Percentiles rank a stretch among this genome's conserved stretches.
phyloP scores from a whole-genome alignment of 371 early-diverging fungal genomes.

The Coemansia sp. region DNA sequence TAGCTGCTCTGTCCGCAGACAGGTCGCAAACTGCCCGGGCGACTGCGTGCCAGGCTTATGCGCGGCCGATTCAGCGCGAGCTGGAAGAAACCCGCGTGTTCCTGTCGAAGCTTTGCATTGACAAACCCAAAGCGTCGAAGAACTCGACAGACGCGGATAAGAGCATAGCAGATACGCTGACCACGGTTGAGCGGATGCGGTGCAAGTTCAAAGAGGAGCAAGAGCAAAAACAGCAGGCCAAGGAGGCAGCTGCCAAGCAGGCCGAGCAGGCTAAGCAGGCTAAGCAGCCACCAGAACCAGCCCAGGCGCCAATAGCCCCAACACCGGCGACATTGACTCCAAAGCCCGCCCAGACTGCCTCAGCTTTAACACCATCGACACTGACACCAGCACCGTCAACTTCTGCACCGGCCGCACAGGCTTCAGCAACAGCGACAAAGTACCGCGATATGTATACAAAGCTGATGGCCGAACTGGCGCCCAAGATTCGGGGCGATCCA shows the following conservation, averaged over 20 bases:
- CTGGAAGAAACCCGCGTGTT: constrained; percentile 27
- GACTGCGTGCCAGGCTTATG: constrained; percentile 21
- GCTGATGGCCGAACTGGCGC: constrained; percentile 33
- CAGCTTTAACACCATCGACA: too few relatives aligned
- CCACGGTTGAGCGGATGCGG: constrained; percentile 30
- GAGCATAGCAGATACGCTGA: constrained; percentile 15
- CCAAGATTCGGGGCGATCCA: constrained; percentile 10
- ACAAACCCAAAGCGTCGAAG: background rate
- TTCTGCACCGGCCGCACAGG: background rate
- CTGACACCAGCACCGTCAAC: too few relatives aligned
- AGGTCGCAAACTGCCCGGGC: constrained; percentile 10
- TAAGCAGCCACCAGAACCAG: background rate
- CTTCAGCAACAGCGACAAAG: constrained; percentile 16
- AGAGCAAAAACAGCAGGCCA: constrained; percentile 18
- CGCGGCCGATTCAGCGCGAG: constrained; percentile 26
- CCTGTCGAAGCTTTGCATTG: constrained; percentile 14
- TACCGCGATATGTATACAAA: constrained; percentile 34
- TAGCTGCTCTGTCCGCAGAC: background rate
- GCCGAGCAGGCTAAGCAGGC: constrained; percentile 13
- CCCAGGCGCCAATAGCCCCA: constrained; percentile 7
- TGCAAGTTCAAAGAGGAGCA: constrained; percentile 30
- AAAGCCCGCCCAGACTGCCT: too few relatives aligned
- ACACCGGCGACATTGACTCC: too few relatives aligned
- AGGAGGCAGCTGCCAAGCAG: constrained; percentile 23
- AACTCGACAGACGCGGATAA: constrained; percentile 3